Evolutionary conservation across 441 rosid species (phyloP).

Genomic region (Daphne laureola): DNA sequence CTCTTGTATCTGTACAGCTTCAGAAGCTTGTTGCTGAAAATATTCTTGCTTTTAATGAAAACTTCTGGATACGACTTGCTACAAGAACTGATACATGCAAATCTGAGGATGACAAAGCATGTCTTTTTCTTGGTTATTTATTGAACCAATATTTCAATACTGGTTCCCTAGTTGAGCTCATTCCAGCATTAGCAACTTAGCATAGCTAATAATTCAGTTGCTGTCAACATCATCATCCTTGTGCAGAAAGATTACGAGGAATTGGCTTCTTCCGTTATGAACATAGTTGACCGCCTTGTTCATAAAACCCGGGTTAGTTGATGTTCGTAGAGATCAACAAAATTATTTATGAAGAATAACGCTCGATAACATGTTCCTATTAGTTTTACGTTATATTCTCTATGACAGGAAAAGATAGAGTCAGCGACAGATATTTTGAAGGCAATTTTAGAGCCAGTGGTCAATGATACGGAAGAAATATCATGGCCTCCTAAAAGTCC

Average conservation of each 20-base stretch:
- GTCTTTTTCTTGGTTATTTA: slow-evolving; percentile 33
- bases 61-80: slow-evolving; percentile 84
- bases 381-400: neutral
- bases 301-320: slow-evolving; percentile 62
- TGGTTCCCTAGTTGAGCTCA: slow-evolving; percentile 9
- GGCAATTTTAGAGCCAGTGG: slow-evolving; percentile 60
- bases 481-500: slow-evolving; percentile 87
- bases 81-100: slow-evolving; percentile 78
- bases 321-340: neutral
- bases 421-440: slow-evolving; percentile 81
- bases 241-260: slow-evolving; percentile 91
- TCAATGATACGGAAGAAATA: slow-evolving; percentile 59
- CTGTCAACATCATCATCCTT: slow-evolving; percentile 8
- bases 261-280: slow-evolving; percentile 73
- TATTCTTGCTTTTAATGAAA: slow-evolving; percentile 75
- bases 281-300: slow-evolving; percentile 70
- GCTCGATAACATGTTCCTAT: slow-evolving; percentile 1
- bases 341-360: too few relatives aligned
- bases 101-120: slow-evolving; percentile 90
- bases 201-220: slow-evolving; percentile 14
- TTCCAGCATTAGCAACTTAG: slow-evolving; percentile 13
- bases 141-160: slow-evolving; percentile 10
- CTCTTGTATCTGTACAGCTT: slow-evolving; percentile 44
- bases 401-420: slow-evolving; percentile 69
- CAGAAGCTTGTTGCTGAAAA: slow-evolving; percentile 78